These are phyloP conservation scores for Hanseniaspora clermontiae DNA, from an alignment of 805 yeast species.

Conservation along the genomic window DNA sequence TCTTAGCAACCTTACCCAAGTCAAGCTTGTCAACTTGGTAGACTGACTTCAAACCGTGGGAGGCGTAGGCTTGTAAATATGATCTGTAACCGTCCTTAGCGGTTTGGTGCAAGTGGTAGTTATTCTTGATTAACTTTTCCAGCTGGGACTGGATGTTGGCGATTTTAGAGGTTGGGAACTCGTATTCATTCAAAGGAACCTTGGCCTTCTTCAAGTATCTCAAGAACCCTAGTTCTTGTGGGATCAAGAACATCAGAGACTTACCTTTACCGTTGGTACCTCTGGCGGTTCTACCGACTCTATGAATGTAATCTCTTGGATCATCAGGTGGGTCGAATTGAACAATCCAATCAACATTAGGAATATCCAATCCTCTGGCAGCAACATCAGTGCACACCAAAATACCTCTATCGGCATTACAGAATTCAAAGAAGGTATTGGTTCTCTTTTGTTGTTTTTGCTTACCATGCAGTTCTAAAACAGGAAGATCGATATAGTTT, in stretches of 20 bases:
- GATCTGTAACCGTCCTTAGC: slow-evolving; percentile 97
- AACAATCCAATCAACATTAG: slow-evolving; percentile 97
- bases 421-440: slow-evolving; percentile 93
- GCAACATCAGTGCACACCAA: slow-evolving; percentile 96
- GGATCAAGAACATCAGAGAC: slow-evolving; percentile 88
- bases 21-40: slow-evolving; percentile 93
- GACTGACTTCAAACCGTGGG: slow-evolving; percentile 91
- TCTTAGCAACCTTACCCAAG: slow-evolving; percentile 83
- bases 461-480: slow-evolving; percentile 89
- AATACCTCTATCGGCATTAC: slow-evolving; percentile 91
- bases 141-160: slow-evolving; percentile 93
- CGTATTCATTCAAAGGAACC: slow-evolving; percentile 94
- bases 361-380: slow-evolving; percentile 97
- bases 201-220: slow-evolving; percentile 92
- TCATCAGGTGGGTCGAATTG: slow-evolving; percentile 99
- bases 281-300: slow-evolving; percentile 99
- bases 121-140: slow-evolving; percentile 78
- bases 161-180: slow-evolving; percentile 84
- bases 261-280: slow-evolving; percentile 82
- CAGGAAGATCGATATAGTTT: slow-evolving; percentile 94
- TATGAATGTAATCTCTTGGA: slow-evolving; percentile 96
- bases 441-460: slow-evolving; percentile 98
- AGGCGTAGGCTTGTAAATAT: slow-evolving; percentile 91
- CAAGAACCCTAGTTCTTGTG: slow-evolving; percentile 85
- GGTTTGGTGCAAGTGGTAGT: slow-evolving; percentile 85